These are phyloP conservation scores for Fusarium miscanthi DNA, from an alignment of 2,329 filamentous ascomycete genomes.

Conservation along the genomic window DNA sequence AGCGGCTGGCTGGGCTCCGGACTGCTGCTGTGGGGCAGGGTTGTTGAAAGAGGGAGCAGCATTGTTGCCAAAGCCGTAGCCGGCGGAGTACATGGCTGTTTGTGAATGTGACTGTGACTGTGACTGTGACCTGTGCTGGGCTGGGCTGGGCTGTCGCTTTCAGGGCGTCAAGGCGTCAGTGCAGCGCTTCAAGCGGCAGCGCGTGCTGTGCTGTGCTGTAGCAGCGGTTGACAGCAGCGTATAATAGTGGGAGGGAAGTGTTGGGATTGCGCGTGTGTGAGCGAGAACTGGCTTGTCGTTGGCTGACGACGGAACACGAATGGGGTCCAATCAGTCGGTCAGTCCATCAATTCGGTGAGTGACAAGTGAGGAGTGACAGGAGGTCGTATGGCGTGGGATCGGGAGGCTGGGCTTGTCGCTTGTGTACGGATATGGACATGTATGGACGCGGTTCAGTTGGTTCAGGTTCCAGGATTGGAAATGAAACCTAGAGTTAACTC, in stretches of 20 bases:
- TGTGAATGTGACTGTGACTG: conserved; percentile 13
- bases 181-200: conserved; percentile 38
- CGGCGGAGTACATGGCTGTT: conserved; percentile 62
- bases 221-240: conserved; percentile 26
- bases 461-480: conserved; percentile 43
- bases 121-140: conserved; percentile 1
- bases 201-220: conserved; percentile 13
- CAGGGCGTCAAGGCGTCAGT: conserved; percentile 33
- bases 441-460: conserved; percentile 43
- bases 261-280: conserved; percentile 27
- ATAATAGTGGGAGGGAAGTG: conserved; percentile 21
- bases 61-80: conserved; percentile 66
- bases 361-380: conserved; percentile 14
- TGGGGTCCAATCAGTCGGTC: conserved; percentile 28
- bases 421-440: conserved; percentile 35
- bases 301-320: conserved; percentile 34
- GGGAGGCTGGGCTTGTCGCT: conserved; percentile 41
- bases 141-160: conserved; percentile 6
- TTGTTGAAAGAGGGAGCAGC: conserved; percentile 64
- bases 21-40: conserved; percentile 52
- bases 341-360: conserved; percentile 16
- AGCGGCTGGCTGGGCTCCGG: conserved; percentile 54
- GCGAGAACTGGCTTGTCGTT: conserved; percentile 34
- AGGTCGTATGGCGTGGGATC: conserved; percentile 19
- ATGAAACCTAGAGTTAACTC: conserved; percentile 39